A percentile compares a stretch with the other conserved stretches of the same genome.
These are phyloP conservation scores for Knufia petricola DNA, from an alignment of 2,329 filamentous ascomycete genomes.

Conservation along the genomic window DNA sequence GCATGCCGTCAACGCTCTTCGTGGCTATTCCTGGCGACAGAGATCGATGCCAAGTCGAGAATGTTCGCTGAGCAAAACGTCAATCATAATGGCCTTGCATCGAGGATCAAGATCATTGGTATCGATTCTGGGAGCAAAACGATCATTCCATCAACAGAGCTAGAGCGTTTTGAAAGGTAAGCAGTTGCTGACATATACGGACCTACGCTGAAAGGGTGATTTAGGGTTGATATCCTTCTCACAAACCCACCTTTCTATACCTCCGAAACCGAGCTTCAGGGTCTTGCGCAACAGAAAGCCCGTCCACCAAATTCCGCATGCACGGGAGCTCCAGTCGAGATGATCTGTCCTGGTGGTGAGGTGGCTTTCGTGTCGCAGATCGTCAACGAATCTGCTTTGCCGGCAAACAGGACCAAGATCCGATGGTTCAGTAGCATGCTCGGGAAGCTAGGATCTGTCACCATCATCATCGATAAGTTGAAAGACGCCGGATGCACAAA, in stretches of 20 bases:
- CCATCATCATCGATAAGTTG: conserved; percentile 50
- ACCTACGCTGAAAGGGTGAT: background rate
- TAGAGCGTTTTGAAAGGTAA: conserved; percentile 30
- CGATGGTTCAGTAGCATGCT: conserved; percentile 91
- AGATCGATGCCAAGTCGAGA: conserved; percentile 66
- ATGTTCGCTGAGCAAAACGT: conserved; percentile 59
- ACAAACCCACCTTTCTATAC: conserved; percentile 91
- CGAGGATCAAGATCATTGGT: conserved; percentile 54
- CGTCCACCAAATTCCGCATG: conserved; percentile 57
- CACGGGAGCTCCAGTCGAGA: conserved; percentile 72
- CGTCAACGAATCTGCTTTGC: conserved; percentile 45
- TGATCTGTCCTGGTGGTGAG: conserved; percentile 70
- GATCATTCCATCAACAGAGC: conserved; percentile 48
- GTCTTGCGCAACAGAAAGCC: conserved; percentile 56
- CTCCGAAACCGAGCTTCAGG: conserved; percentile 58
- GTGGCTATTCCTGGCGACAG: conserved; percentile 70
- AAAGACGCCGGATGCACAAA: conserved; percentile 57
- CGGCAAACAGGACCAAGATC: conserved; percentile 37
- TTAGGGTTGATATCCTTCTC: conserved; percentile 70
- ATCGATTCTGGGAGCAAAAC: conserved; percentile 36
- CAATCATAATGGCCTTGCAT: conserved; percentile 51
- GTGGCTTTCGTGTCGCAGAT: conserved; percentile 63
- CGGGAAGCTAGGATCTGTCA: conserved; percentile 58
- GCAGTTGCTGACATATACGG: background rate
- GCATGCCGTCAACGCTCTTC: conserved; percentile 56